Percentiles rank a stretch among this genome's conserved stretches.
Evolutionary conservation across 176 grass and related monocot genomes (phyloP).

Genomic region (Aegilops longissima): DNA sequence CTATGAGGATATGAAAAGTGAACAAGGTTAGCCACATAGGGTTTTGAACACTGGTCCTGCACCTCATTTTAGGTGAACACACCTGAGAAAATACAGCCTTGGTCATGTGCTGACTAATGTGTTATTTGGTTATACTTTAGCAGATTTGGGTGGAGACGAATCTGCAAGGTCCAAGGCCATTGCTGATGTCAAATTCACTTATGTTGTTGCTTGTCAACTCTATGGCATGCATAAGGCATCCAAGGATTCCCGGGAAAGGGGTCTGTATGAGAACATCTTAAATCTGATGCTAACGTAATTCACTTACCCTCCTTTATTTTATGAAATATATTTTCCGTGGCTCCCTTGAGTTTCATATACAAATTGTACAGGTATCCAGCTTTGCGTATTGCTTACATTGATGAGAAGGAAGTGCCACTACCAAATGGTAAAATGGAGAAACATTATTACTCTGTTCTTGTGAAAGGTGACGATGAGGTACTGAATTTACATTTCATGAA

Average conservation of each 20-base stretch:
- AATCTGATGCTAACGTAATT: constrained; percentile 71
- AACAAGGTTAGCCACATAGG: constrained; percentile 42
- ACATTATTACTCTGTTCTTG: constrained; percentile 77
- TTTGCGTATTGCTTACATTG: constrained; percentile 80
- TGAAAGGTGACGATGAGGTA: constrained; percentile 85
- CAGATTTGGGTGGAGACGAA: constrained; percentile 32
- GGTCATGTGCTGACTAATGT: constrained; percentile 4
- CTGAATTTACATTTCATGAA: constrained; percentile 31
- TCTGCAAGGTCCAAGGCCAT: constrained; percentile 39
- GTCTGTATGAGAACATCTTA: constrained; percentile 69
- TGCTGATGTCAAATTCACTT: constrained; percentile 80
- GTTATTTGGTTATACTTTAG: constrained; percentile 36
- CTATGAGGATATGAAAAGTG: constrained; percentile 42
- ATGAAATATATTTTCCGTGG: constrained; percentile 24
- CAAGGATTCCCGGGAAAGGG: constrained; percentile 56
- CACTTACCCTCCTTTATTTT: neutral
- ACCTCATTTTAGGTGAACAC: constrained; percentile 27
- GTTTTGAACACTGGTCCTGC: constrained; percentile 3
- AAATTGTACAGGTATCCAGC: constrained; percentile 54
- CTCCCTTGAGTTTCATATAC: constrained; percentile 24
- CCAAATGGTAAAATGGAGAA: constrained; percentile 51
- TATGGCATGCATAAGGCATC: constrained; percentile 77
- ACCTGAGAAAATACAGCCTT: constrained; percentile 2
- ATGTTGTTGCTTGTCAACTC: constrained; percentile 75
- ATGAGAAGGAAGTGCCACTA: constrained; percentile 55